Evolutionary conservation across 768 basidiomycete species (phyloP).

Genomic region (Tricholoma matsutake): DNA sequence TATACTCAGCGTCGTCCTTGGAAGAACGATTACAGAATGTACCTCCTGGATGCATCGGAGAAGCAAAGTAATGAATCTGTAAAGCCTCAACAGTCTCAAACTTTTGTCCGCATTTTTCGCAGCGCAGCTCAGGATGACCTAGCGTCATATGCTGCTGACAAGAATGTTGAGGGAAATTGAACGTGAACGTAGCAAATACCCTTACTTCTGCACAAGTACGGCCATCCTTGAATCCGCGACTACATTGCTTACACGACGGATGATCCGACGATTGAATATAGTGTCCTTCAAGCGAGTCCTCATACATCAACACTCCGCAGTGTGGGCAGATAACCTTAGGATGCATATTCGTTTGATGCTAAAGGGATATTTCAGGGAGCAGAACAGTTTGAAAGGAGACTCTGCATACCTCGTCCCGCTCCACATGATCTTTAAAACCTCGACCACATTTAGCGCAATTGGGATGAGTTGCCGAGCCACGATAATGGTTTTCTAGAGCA

Average conservation of each 20-base stretch:
- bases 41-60: slow-evolving; percentile 45
- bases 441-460: slow-evolving; percentile 43
- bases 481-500: slow-evolving; percentile 44
- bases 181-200: background rate
- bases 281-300: slow-evolving; percentile 37
- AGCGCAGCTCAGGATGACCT: slow-evolving; percentile 20
- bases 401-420: slow-evolving; percentile 33
- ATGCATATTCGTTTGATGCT: slow-evolving; percentile 34
- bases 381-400: background rate
- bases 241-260: slow-evolving; percentile 11
- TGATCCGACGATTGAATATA: slow-evolving; percentile 37
- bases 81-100: slow-evolving; percentile 36
- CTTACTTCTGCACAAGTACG: slow-evolving; percentile 34
- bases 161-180: background rate
- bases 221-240: slow-evolving; percentile 13
- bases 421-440: slow-evolving; percentile 35
- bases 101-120: slow-evolving; percentile 34
- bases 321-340: slow-evolving; percentile 23
- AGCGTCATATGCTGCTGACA: background rate
- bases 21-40: slow-evolving; percentile 40
- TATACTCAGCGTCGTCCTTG: slow-evolving; percentile 32
- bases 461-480: slow-evolving; percentile 42
- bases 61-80: slow-evolving; percentile 38
- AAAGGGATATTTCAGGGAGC: background rate
- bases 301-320: slow-evolving; percentile 29